Evolutionary conservation across 306 rosid genomes (phyloP).

Genomic region (Casuarina glauca): DNA sequence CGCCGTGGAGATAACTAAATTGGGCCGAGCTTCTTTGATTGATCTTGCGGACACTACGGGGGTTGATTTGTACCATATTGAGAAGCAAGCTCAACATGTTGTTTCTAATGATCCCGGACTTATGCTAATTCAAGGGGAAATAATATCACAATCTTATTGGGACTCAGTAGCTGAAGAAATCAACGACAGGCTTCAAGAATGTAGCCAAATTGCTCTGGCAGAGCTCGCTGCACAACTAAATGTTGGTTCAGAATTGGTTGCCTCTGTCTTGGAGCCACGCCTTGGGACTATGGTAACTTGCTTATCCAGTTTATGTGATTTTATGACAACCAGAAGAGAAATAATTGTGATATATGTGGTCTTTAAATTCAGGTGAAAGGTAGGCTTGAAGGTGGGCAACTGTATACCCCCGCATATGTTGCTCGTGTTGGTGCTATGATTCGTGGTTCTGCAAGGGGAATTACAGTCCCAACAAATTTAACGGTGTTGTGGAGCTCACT

Average conservation of each 20-base stretch:
- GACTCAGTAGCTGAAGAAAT: conserved; percentile 82
- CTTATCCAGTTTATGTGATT: conserved; percentile 15
- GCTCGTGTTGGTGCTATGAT: conserved; percentile 92
- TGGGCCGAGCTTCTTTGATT: conserved; percentile 80
- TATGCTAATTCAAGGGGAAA: conserved; percentile 86
- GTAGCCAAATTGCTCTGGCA: conserved; percentile 86
- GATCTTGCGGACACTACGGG: conserved; percentile 83
- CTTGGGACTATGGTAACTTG: conserved; percentile 71
- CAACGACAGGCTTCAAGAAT: conserved; percentile 95
- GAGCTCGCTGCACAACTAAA: conserved; percentile 86
- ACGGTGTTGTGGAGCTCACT: conserved; percentile 73
- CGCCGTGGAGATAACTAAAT: conserved; percentile 61
- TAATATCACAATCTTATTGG: conserved; percentile 83
- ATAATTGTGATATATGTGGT: conserved; percentile 16
- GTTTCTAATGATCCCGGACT: conserved; percentile 55
- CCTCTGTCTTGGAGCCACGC: conserved; percentile 81
- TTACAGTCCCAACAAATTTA: conserved; percentile 80
- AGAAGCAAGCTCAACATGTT: conserved; percentile 70
- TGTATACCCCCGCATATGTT: conserved; percentile 97
- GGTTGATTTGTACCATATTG: conserved; percentile 86
- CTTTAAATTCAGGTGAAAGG: conserved; percentile 75
- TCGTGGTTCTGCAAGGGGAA: conserved; percentile 84
- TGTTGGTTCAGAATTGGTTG: conserved; percentile 77
- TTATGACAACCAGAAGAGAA: conserved; percentile 9
- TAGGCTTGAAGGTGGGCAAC: conserved; percentile 96